These are phyloP conservation scores for Pichia manshurica DNA, from an alignment of 805 yeast species.

Conservation along the genomic window DNA sequence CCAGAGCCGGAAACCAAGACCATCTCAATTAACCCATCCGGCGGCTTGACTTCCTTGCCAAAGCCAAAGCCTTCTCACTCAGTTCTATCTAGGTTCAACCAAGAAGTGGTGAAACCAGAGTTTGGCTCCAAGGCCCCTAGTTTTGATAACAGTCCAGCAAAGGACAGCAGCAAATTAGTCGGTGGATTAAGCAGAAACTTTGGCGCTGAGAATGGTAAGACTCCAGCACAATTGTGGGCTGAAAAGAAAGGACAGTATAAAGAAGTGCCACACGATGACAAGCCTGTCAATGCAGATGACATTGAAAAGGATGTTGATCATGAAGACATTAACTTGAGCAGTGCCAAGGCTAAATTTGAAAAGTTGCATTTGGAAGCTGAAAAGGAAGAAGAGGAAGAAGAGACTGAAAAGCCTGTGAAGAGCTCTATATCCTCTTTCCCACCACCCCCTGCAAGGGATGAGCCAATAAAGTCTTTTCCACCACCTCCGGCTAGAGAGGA, in stretches of 20 bases:
- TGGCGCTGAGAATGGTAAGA: constrained; percentile 69
- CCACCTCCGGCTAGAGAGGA: constrained; percentile 18
- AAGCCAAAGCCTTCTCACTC: constrained; percentile 50
- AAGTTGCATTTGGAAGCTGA: constrained; percentile 23
- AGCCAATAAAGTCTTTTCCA: constrained; percentile 1
- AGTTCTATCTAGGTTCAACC: constrained; percentile 45
- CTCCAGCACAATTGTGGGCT: constrained; percentile 96
- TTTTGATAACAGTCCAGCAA: constrained; percentile 26
- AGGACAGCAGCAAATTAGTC: constrained; percentile 40
- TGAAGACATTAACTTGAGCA: constrained; percentile 30
- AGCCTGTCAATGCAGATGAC: constrained; percentile 27
- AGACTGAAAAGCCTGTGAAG: background rate
- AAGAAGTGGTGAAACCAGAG: constrained; percentile 30
- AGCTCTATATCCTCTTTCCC: constrained; percentile 12
- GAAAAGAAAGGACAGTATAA: constrained; percentile 72
- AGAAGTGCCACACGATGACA: constrained; percentile 32
- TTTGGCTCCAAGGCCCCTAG: constrained; percentile 33
- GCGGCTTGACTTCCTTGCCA: constrained; percentile 54
- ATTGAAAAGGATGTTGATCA: constrained; percentile 17
- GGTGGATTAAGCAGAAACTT: constrained; percentile 59
- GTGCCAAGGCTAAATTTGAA: constrained; percentile 30
- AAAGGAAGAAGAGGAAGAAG: constrained; percentile 23
- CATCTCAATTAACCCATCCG: constrained; percentile 38
- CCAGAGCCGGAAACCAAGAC: constrained; percentile 37
- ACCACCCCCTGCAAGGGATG: constrained; percentile 10